These are phyloP conservation scores for Paramecium primaurelia DNA, from an alignment of 73 alveolate genomes.

Conservation along the genomic window DNA sequence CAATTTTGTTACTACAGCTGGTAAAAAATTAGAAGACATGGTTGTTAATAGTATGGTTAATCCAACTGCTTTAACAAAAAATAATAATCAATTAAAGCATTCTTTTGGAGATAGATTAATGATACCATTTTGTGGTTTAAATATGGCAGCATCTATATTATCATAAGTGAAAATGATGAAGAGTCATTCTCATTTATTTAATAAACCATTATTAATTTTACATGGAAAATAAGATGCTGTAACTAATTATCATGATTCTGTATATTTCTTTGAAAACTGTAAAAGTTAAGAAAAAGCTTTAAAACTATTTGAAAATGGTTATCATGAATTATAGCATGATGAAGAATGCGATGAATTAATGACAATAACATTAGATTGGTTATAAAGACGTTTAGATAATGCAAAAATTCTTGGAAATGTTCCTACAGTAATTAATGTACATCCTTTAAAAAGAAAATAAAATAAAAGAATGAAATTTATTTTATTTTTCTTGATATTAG, in stretches of 20 bases:
- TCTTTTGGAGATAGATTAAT: constrained; percentile 59
- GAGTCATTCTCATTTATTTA: not conserved
- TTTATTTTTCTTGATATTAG: not conserved
- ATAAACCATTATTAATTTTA: constrained; percentile 57
- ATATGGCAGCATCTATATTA: constrained; percentile 59
- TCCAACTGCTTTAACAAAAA: constrained; percentile 59
- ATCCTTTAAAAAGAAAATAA: not conserved
- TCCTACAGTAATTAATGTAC: not conserved
- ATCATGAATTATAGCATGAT: constrained; percentile 63
- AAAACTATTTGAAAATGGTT: constrained; percentile 56
- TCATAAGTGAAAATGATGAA: not conserved
- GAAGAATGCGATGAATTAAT: constrained; percentile 64
- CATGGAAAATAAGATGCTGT: constrained; percentile 72
- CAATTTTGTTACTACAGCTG: constrained; percentile 43
- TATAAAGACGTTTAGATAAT: constrained; percentile 44
- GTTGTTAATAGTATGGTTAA: constrained; percentile 52
- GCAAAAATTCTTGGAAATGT: constrained; percentile 52
- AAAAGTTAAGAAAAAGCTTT: constrained; percentile 60
- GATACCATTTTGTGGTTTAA: constrained; percentile 63
- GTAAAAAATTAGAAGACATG: constrained; percentile 58
- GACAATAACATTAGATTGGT: constrained; percentile 54
- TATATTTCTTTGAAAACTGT: constrained; percentile 56
- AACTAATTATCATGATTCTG: constrained; percentile 58
- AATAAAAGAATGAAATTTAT: not conserved
- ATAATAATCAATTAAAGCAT: constrained; percentile 36